phyloP scores from a whole-genome alignment of 31 red algal species.

The Odonthalia washingtoniensis region DNA sequence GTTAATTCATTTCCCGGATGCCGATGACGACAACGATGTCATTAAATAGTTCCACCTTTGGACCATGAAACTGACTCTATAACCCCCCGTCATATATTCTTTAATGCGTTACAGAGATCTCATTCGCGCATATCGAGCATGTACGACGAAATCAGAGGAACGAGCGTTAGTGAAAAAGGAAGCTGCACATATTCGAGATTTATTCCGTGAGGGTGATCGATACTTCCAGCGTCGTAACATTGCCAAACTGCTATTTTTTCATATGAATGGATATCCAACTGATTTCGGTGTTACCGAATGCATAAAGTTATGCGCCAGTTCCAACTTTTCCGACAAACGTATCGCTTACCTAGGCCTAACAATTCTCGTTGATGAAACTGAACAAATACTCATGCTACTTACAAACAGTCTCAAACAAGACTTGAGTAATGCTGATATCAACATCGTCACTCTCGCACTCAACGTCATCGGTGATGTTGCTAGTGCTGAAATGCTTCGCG shows the following conservation, averaged over 20 bases:
- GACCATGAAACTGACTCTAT: too few relatives aligned
- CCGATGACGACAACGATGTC: too few relatives aligned
- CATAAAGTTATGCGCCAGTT: conserved; percentile 92
- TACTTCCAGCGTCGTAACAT: conserved; percentile 90
- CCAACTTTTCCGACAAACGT: conserved; percentile 96
- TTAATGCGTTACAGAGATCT: conserved; percentile 84
- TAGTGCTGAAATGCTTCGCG: conserved; percentile 91
- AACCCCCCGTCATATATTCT: too few relatives aligned
- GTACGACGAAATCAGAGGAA: conserved; percentile 88
- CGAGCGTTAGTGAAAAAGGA: conserved; percentile 98
- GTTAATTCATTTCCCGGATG: background rate
- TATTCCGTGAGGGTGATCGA: conserved; percentile 94
- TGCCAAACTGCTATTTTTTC: conserved; percentile 97
- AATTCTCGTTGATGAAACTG: conserved; percentile 91
- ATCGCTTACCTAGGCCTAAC: conserved; percentile 93
- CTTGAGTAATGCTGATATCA: conserved; percentile 73
- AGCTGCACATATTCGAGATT: conserved; percentile 96
- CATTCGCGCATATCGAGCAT: conserved; percentile 92
- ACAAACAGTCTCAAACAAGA: conserved; percentile 91
- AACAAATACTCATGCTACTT: conserved; percentile 91
- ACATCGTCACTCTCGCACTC: conserved; percentile 88
- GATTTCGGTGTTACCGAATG: conserved; percentile 99
- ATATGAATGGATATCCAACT: conserved; percentile 98
- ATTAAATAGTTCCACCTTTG: too few relatives aligned
- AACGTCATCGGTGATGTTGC: conserved; percentile 93